A percentile compares a stretch with the other conserved stretches of the same genome.
phyloP scores from a whole-genome alignment of 352 stramenopile genomes.

The Phytopythium ostracodes region DNA sequence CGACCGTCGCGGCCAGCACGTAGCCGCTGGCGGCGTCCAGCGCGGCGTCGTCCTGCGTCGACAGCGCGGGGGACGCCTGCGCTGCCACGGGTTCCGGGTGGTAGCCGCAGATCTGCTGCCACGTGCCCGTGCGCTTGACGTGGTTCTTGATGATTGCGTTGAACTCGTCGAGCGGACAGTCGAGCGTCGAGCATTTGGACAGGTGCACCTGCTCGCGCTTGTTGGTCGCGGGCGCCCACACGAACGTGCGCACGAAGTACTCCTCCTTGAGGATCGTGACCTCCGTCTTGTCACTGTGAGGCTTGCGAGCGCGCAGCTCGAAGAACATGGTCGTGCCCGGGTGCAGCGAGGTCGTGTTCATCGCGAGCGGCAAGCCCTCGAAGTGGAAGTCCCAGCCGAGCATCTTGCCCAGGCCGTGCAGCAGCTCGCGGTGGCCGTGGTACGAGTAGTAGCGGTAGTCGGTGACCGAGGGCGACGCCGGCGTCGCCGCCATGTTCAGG shows the following conservation, averaged over 20 bases:
- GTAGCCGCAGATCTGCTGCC: constrained; percentile 83
- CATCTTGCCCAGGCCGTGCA: constrained; percentile 78
- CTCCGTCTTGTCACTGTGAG: constrained; percentile 10
- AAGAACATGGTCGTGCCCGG: constrained; percentile 83
- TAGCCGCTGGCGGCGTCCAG: constrained; percentile 19
- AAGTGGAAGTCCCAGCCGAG: constrained; percentile 77
- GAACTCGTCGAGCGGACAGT: constrained; percentile 78
- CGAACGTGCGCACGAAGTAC: constrained; percentile 70
- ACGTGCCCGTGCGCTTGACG: constrained; percentile 64
- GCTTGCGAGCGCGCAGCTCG: constrained; percentile 45
- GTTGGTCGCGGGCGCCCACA: constrained; percentile 67
- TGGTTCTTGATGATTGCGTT: constrained; percentile 65
- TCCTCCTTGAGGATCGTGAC: constrained; percentile 22
- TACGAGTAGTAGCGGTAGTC: constrained; percentile 82
- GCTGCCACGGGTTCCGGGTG: constrained; percentile 19
- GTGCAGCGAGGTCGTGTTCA: constrained; percentile 64
- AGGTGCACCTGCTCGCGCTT: constrained; percentile 64
- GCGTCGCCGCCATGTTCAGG: constrained; percentile 45
- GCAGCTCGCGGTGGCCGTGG: constrained; percentile 75
- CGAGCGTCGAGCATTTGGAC: constrained; percentile 65
- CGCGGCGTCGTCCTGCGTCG: constrained; percentile 6
- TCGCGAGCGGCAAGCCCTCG: constrained; percentile 49
- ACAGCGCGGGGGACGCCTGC: constrained; percentile 12
- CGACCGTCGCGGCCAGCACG: constrained; percentile 43
- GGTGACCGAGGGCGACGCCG: constrained; percentile 32